Evolutionary conservation across 768 basidiomycete species (phyloP), one percentile per base, ranked within the genome.

Genomic region (Leccinum imitatum): DNA sequence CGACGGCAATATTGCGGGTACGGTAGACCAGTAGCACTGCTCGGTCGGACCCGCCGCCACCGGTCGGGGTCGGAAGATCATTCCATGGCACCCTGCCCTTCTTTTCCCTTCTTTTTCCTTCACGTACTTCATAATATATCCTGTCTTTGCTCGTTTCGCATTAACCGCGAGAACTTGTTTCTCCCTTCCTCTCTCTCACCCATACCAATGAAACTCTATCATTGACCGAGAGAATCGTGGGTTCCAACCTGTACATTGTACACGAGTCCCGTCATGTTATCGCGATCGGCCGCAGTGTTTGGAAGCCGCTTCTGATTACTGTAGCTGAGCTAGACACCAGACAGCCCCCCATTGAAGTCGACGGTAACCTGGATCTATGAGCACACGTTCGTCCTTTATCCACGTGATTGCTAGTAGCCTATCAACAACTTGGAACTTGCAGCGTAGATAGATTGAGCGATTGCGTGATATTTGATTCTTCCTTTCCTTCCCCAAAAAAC

Each of bases 401-500:
- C 17, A 41, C 17, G 3, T 41, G 39, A 41, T 9, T 17, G 39
- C 31, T 33, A 10, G 31, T 33, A 33, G 31, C 33, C 30, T 14
- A 47, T 23, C 11, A 47, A 33, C 47, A 25, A 48, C 23, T 50
- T 25, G 23, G 23, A 25, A 50, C 25, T 50, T 27, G 25, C 15
- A 23, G 14, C 14, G 9, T 25, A 17, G 13, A n/a, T 3, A 7
- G 13, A 15, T 31, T 19, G 39, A 44, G 27, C 58, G 41, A 31
- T 21, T 53, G 41, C 13, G 33, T 56, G 59, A 55, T 68, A 60
- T 68, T 65, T 23, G 8, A 51, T 67, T 57, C 64, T 63, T 63
- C 52, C 50, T 25, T 46, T 37, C 46, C 41, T 44, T 57, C 50
- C 59, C n/a, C 19, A 21, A 46, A 13, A 19, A 60, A 64, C 60